These are phyloP conservation scores for Heliocybe sulcata DNA, from an alignment of 1,284 basidiomycete genomes.

Conservation along the genomic window DNA sequence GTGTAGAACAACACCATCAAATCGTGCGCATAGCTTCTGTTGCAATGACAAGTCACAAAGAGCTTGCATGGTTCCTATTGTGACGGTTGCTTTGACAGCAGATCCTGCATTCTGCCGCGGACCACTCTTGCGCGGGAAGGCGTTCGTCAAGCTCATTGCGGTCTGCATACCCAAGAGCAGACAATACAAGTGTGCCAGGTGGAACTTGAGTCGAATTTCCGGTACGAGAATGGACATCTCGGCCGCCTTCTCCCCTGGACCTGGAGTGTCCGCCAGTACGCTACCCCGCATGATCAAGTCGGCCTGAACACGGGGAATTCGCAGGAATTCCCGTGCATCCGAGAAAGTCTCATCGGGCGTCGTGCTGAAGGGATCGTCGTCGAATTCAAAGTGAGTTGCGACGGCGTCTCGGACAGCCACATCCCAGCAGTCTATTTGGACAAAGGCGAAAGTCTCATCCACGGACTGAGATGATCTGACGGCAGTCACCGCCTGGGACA, in stretches of 20 bases:
- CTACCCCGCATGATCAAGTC: neutral
- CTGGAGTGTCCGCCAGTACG: neutral
- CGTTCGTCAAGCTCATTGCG: conserved; percentile 23
- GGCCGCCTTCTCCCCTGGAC: neutral
- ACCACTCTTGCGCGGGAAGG: neutral
- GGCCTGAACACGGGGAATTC: conserved; percentile 2
- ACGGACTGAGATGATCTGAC: conserved; percentile 29
- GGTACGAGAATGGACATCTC: neutral
- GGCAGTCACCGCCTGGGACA: conserved; percentile 31
- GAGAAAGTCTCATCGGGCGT: conserved; percentile 31
- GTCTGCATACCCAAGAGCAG: conserved; percentile 59
- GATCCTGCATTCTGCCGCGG: neutral
- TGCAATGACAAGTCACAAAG: conserved; percentile 35
- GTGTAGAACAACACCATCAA: conserved; percentile 33
- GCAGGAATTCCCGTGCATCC: conserved; percentile 39
- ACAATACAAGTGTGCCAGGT: conserved; percentile 73
- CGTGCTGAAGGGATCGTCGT: conserved; percentile 52
- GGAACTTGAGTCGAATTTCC: conserved; percentile 24
- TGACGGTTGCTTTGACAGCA: neutral
- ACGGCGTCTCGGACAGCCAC: conserved; percentile 48
- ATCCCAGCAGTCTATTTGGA: conserved; percentile 38
- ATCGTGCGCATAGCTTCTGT: conserved; percentile 37
- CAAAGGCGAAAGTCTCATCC: conserved; percentile 26
- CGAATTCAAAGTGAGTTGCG: conserved; percentile 49
- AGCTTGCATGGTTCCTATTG: conserved; percentile 20